These are phyloP conservation scores for Bipolaris zeicola DNA, from an alignment of 2,329 filamentous ascomycete genomes.

Conservation along the genomic window DNA sequence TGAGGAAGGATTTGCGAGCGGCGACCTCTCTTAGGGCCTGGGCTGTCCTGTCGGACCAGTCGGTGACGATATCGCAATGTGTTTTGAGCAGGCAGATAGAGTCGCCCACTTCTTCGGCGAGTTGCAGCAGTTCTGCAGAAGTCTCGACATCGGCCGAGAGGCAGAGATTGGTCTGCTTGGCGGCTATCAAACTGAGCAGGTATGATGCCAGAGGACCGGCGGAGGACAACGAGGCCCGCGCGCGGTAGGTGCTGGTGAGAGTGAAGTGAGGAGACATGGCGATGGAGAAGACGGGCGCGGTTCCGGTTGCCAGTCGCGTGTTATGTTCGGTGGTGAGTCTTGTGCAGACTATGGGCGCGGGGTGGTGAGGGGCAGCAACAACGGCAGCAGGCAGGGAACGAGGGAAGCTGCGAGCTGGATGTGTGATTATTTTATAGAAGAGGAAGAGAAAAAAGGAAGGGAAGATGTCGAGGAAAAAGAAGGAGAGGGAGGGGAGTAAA, in stretches of 20 bases:
- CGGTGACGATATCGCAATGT: slow-evolving; percentile 66
- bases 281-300: slow-evolving; percentile 1
- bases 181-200: slow-evolving; percentile 55
- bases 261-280: slow-evolving; percentile 41
- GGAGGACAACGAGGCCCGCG: slow-evolving; percentile 52
- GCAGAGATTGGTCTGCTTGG: slow-evolving; percentile 59
- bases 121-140: slow-evolving; percentile 59
- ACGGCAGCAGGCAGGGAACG: slow-evolving; percentile 2
- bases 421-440: not conserved
- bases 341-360: slow-evolving; percentile 9
- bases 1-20: slow-evolving; percentile 56
- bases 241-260: slow-evolving; percentile 52
- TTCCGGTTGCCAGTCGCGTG: not conserved
- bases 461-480: slow-evolving; percentile 1
- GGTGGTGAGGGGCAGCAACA: slow-evolving; percentile 11
- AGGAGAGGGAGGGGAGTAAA: not conserved
- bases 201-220: slow-evolving; percentile 55
- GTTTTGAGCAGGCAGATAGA: slow-evolving; percentile 66
- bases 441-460: not conserved
- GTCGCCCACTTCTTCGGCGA: slow-evolving; percentile 65
- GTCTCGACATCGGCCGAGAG: slow-evolving; percentile 64
- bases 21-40: slow-evolving; percentile 55
- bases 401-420: slow-evolving; percentile 3
- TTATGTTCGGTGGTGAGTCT: not conserved
- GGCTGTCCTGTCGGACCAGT: slow-evolving; percentile 64